Evolutionary conservation across 2,329 filamentous ascomycete species (phyloP).

Genomic region (Fusarium foetens): DNA sequence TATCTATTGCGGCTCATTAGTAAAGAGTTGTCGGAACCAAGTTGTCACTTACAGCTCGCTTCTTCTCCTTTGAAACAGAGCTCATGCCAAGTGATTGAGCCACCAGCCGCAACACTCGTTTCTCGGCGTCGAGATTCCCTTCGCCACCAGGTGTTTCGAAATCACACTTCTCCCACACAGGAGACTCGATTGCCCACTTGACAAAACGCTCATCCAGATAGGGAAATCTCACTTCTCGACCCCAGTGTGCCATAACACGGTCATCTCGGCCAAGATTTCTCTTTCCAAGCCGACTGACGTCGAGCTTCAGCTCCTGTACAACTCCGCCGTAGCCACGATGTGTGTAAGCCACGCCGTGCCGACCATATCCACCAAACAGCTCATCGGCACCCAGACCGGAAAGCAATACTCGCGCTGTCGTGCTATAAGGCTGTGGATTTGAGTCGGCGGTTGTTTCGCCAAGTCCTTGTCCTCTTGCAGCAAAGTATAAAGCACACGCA

Average conservation of each 20-base stretch:
- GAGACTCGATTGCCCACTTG: slow-evolving; percentile 77
- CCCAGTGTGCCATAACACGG: slow-evolving; percentile 88
- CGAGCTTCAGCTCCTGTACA: slow-evolving; percentile 83
- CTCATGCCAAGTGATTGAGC: slow-evolving; percentile 79
- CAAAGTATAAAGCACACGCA: slow-evolving; percentile 92
- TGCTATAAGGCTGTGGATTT: slow-evolving; percentile 63
- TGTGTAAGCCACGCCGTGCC: slow-evolving; percentile 81
- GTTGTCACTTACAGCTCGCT: slow-evolving; percentile 75
- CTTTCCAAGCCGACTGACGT: slow-evolving; percentile 86
- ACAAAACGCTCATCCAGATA: slow-evolving; percentile 90
- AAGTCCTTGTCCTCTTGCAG: slow-evolving; percentile 75
- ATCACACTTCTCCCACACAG: slow-evolving; percentile 88
- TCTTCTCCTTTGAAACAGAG: slow-evolving; percentile 84
- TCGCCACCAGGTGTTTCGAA: slow-evolving; percentile 67
- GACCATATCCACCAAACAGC: slow-evolving; percentile 91
- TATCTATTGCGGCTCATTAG: slow-evolving; percentile 61
- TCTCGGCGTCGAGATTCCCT: slow-evolving; percentile 74
- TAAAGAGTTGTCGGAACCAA: not conserved
- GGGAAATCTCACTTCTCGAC: slow-evolving; percentile 88
- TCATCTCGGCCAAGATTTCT: slow-evolving; percentile 97
- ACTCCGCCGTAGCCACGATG: slow-evolving; percentile 76
- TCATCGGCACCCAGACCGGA: slow-evolving; percentile 97
- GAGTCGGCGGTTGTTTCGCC: slow-evolving; percentile 49
- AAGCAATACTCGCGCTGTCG: slow-evolving; percentile 82
- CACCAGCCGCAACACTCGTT: slow-evolving; percentile 81